Evolutionary conservation across 2,329 filamentous ascomycete species (phyloP).

Genomic region (Aureobasidium sp.): DNA sequence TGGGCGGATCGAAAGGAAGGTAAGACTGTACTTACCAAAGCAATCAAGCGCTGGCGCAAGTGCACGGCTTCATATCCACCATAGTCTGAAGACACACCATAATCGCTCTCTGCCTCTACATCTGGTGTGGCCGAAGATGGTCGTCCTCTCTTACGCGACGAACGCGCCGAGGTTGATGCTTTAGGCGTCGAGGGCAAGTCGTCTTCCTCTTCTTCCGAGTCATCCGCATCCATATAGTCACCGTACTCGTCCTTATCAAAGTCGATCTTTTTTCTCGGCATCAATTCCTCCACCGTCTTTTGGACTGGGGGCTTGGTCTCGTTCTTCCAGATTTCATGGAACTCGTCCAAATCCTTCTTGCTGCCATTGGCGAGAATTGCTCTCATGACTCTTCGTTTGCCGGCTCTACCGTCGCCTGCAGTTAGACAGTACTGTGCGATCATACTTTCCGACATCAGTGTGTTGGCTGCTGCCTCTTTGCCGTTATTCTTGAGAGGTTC

Average conservation of each 20-base stretch:
- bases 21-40: conserved; percentile 31
- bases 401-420: conserved; percentile 32
- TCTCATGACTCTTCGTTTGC: conserved; percentile 50
- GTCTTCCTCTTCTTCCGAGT: conserved; percentile 29
- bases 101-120: conserved; percentile 10
- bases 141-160: conserved; percentile 7
- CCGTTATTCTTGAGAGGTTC: conserved; percentile 18
- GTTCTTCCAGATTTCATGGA: conserved; percentile 59
- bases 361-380: conserved; percentile 62
- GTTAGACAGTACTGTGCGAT: conserved; percentile 53
- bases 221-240: conserved; percentile 54
- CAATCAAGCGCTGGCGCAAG: conserved; percentile 58
- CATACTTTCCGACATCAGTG: conserved; percentile 47
- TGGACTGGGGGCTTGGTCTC: conserved; percentile 49
- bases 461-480: conserved; percentile 18
- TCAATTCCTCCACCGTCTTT: conserved; percentile 41
- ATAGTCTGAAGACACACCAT: conserved; percentile 21
- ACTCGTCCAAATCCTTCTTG: conserved; percentile 46
- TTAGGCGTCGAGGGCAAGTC: conserved; percentile 25
- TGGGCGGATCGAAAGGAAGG: not conserved
- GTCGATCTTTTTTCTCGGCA: conserved; percentile 40
- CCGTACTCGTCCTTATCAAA: conserved; percentile 55
- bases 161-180: not conserved
- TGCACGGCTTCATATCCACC: conserved; percentile 49
- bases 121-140: not conserved